A percentile compares a stretch with the other conserved stretches of the same genome.
Conservation (phyloP, 2,329 filamentous ascomycete genomes). For the Fusarium virguliforme region DNA sequence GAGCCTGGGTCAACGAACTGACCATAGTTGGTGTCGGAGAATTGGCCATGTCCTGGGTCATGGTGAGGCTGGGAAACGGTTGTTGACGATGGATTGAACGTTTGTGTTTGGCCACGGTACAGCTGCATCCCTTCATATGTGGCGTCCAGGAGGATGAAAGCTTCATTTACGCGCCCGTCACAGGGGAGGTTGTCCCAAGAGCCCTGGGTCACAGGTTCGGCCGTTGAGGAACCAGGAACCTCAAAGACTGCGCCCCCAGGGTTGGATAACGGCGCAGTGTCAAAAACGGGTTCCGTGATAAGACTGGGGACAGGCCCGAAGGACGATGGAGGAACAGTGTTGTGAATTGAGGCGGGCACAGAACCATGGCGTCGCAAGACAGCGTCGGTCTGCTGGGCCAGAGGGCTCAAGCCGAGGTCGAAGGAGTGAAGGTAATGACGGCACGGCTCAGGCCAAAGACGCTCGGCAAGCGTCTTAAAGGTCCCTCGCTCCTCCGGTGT, state of each 20-base stretch:
- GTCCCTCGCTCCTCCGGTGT: slow-evolving; percentile 22
- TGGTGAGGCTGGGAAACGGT: not conserved
- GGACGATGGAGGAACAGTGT: not conserved
- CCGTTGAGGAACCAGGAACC: too few species aligned
- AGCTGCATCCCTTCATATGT: not conserved
- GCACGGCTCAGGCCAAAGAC: slow-evolving; percentile 41
- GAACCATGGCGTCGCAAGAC: not conserved
- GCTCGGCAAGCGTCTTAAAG: slow-evolving; percentile 16
- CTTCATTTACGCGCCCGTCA: not conserved
- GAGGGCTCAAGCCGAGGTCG: not conserved
- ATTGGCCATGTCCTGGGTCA: too few species aligned
- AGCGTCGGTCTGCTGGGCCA: accelerated
- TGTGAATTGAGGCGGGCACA: accelerated
- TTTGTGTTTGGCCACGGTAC: accelerated
- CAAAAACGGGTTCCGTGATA: accelerated
- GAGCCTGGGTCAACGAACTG: not conserved
- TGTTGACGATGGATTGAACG: accelerated
- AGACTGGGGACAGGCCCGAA: accelerated
- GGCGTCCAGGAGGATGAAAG: not conserved
- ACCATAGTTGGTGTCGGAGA: not conserved
- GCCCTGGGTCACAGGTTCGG: accelerated
- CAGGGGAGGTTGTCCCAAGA: not conserved
- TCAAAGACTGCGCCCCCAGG: too few species aligned
- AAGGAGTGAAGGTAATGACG: slow-evolving; percentile 23
- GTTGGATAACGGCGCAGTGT: too few species aligned